phyloP scores from a whole-genome alignment of 2,329 filamentous ascomycete genomes.

The Venturia nashicola region DNA sequence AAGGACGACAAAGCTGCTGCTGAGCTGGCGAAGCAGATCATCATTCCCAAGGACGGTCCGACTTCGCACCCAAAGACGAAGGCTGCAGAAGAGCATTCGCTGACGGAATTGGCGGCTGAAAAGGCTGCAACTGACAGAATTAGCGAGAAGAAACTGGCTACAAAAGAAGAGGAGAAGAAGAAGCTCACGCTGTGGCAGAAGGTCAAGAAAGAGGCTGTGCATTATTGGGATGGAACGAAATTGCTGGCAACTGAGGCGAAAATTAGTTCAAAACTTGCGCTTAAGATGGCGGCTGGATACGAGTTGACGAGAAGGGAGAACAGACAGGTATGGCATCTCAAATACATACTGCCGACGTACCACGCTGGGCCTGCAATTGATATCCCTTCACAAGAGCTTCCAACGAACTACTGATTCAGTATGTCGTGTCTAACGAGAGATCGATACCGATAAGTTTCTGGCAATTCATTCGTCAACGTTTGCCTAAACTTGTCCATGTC shows the following conservation, averaged over 20 bases:
- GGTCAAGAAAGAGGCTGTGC: slow-evolving; percentile 83
- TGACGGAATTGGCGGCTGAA: slow-evolving; percentile 51
- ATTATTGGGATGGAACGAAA: slow-evolving; percentile 99
- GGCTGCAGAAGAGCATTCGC: slow-evolving; percentile 33
- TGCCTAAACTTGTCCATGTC: too few relatives aligned
- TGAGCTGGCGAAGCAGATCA: slow-evolving; percentile 14
- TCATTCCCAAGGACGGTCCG: slow-evolving; percentile 25
- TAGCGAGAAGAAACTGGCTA: slow-evolving; percentile 43
- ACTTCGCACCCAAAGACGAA: slow-evolving; percentile 34
- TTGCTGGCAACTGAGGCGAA: slow-evolving; percentile 80
- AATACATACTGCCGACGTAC: neutral
- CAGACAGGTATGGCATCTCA: slow-evolving; percentile 48
- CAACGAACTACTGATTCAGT: too few relatives aligned
- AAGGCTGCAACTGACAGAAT: slow-evolving; percentile 39
- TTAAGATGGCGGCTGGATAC: slow-evolving; percentile 98
- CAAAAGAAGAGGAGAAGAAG: slow-evolving; percentile 60
- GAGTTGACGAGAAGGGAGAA: slow-evolving; percentile 90
- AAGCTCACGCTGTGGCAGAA: slow-evolving; percentile 84
- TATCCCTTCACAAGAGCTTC: too few relatives aligned
- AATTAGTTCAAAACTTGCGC: slow-evolving; percentile 79
- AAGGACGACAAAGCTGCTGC: slow-evolving; percentile 14
- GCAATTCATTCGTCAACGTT: too few relatives aligned
- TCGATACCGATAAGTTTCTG: too few relatives aligned
- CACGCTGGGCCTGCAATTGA: too few relatives aligned
- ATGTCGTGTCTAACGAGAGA: too few relatives aligned